These are phyloP conservation scores for Colletotrichum melonis DNA, from an alignment of 2,329 filamentous ascomycete species.

Conservation along the genomic window DNA sequence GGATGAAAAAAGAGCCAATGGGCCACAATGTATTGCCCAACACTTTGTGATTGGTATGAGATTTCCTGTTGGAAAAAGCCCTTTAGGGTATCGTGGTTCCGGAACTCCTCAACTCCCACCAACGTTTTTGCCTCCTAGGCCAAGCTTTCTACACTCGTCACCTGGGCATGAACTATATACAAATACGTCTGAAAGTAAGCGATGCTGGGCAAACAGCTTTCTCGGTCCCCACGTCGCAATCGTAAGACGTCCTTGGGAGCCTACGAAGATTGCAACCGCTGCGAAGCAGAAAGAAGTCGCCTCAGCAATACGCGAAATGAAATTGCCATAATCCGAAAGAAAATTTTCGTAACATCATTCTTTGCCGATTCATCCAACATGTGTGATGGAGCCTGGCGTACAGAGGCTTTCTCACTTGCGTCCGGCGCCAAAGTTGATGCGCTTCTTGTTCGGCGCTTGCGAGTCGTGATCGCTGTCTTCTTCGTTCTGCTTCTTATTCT, in stretches of 20 bases:
- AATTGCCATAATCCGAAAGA: not conserved
- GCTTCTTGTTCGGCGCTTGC: slow-evolving; percentile 63
- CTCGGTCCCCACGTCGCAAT: not conserved
- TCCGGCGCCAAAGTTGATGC: slow-evolving; percentile 68
- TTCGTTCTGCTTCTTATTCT: slow-evolving; percentile 63
- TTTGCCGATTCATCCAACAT: not conserved
- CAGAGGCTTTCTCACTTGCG: slow-evolving; percentile 53
- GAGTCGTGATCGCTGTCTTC: slow-evolving; percentile 70
- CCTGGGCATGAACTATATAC: not conserved
- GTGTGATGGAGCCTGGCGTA: not conserved
- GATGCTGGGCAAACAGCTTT: not conserved
- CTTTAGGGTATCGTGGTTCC: slow-evolving; percentile 11
- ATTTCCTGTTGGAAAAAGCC: not conserved
- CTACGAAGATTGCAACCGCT: not conserved
- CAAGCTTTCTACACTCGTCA: not conserved
- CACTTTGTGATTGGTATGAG: not conserved
- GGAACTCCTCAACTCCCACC: slow-evolving; percentile 16
- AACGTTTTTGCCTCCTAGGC: not conserved
- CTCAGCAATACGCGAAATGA: not conserved
- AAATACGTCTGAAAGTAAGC: not conserved
- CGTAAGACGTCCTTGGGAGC: not conserved
- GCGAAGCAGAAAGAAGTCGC: not conserved
- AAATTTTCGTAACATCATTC: not conserved
- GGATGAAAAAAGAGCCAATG: not conserved
- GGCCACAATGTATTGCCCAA: not conserved